These are phyloP conservation scores for Coemansia sp. DNA, from an alignment of 192 early-diverging fungal genomes.

Conservation along the genomic window DNA sequence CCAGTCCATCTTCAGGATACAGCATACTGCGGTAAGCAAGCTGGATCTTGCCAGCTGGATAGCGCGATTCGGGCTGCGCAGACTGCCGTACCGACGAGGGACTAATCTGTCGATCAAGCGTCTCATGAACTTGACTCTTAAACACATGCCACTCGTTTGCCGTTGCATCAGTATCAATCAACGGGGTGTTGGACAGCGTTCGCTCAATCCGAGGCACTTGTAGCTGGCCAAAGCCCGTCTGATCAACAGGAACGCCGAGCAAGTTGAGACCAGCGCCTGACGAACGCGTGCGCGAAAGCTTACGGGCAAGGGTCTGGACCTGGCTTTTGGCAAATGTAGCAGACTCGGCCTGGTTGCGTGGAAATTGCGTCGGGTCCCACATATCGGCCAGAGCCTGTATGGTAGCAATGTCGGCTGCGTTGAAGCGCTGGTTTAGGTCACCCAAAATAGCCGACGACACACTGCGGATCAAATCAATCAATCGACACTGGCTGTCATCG, in stretches of 20 bases:
- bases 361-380: slow-evolving; percentile 48
- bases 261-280: not conserved
- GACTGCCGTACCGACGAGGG: not conserved
- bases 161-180: slow-evolving; percentile 15
- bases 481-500: slow-evolving; percentile 24
- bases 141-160: slow-evolving; percentile 32
- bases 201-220: not conserved
- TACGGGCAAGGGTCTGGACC: slow-evolving; percentile 8
- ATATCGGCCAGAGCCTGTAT: slow-evolving; percentile 45
- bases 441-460: slow-evolving; percentile 43
- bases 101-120: not conserved
- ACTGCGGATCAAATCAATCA: slow-evolving; percentile 47
- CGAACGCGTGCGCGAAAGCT: slow-evolving; percentile 11
- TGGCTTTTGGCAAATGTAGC: slow-evolving; percentile 19
- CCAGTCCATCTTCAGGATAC: slow-evolving; percentile 25
- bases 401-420: slow-evolving; percentile 20
- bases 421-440: slow-evolving; percentile 44
- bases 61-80: not conserved
- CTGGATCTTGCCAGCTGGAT: slow-evolving; percentile 32
- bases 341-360: slow-evolving; percentile 6
- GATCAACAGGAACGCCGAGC: not conserved
- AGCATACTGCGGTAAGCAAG: slow-evolving; percentile 27
- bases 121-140: slow-evolving; percentile 22
- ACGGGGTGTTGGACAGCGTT: slow-evolving; percentile 6
- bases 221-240: not conserved